Evolutionary conservation across 176 grass and related monocot genomes (phyloP), one percentile per base, ranked within the genome.

Genomic region (Zea luxurians): DNA sequence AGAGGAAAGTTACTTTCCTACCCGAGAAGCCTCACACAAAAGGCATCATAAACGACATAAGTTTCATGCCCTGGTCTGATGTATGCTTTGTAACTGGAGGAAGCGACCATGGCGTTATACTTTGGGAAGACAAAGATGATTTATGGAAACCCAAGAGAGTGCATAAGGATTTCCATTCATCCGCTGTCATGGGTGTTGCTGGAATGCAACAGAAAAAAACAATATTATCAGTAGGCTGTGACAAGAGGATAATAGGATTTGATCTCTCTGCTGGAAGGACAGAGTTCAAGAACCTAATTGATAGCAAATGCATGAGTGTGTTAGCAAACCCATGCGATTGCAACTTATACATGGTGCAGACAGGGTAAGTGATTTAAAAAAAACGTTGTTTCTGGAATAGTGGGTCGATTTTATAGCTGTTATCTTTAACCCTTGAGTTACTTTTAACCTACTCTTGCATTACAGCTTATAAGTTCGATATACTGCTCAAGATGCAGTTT

Each of bases 301-400:
- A 99, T 80, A 83, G 64, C 81, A 95, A 95, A 84, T 99, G 96
- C 90, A 92, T 99, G 96, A 99, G 96, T 3, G 76, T 99, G 13
- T 71, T 95, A 48, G 81, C 83, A 78, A 99, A 99, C 79, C 96
- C 92, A 3, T 85, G 73, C 0, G 96, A 99, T 79, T 95, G 92
- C 81, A 99, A 99, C 79, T 79, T 99, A 73, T 99, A 90, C 53
- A 90, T 99, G 92, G 96, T 99, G 16, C 96, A 99, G 73, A 85
- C 96, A 80, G 96, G 81, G 96, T 95, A 92, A 93, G 92, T 87
- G 66, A 74, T 62, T 62, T 17, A n/a, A 35, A 48, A 34, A 36
- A 48, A 49, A 71, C 40, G 9, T 38, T 78, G n/a, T 71, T 84
- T 82, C 73, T 83, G 17, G 16, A 48, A 73, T 68, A 55, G 15